Evolutionary conservation across 2,329 filamentous ascomycete species (phyloP).

Genomic region (Chaetomium globosum): DNA sequence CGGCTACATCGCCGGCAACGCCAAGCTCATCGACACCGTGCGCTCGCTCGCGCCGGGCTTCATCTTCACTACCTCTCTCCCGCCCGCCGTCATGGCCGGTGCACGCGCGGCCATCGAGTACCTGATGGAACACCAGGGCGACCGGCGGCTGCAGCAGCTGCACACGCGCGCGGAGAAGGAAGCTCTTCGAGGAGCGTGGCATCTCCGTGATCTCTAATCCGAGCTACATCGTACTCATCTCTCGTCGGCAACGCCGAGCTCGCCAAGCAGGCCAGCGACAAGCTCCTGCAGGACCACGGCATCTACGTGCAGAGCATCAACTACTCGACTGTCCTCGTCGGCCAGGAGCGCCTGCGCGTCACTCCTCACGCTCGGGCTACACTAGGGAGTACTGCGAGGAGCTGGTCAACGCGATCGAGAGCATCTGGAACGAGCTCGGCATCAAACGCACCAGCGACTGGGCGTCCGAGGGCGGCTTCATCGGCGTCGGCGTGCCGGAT

Average conservation of each 20-base stretch:
- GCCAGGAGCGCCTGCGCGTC: conserved; percentile 94
- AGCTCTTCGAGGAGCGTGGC: conserved; percentile 74
- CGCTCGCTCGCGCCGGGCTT: conserved; percentile 94
- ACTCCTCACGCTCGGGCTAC: conserved; percentile 96
- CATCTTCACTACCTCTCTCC: conserved; percentile 97
- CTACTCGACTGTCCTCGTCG: conserved; percentile 95
- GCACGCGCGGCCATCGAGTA: conserved; percentile 91
- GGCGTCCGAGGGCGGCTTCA: conserved; percentile 88
- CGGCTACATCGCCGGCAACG: conserved; percentile 91
- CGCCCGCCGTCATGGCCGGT: conserved; percentile 95
- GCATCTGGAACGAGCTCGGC: conserved; percentile 83
- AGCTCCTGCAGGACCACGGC: conserved; percentile 83
- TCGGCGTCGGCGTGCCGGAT: conserved; percentile 80
- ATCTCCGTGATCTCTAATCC: conserved; percentile 98
- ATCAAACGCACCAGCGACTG: conserved; percentile 90
- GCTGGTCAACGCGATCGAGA: conserved; percentile 79
- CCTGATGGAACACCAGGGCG: conserved; percentile 80
- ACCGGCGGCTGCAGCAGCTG: conserved; percentile 89
- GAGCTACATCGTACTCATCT: conserved; percentile 90
- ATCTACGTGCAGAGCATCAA: conserved; percentile 99
- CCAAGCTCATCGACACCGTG: conserved; percentile 85
- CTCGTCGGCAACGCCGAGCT: conserved; percentile 92
- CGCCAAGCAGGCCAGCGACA: conserved; percentile 88
- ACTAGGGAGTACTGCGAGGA: conserved; percentile 81
- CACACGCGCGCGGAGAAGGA: conserved; percentile 95